Base-by-base conservation (phyloP, 768 basidiomycete species). In the Termitomyces sp. region DNA sequence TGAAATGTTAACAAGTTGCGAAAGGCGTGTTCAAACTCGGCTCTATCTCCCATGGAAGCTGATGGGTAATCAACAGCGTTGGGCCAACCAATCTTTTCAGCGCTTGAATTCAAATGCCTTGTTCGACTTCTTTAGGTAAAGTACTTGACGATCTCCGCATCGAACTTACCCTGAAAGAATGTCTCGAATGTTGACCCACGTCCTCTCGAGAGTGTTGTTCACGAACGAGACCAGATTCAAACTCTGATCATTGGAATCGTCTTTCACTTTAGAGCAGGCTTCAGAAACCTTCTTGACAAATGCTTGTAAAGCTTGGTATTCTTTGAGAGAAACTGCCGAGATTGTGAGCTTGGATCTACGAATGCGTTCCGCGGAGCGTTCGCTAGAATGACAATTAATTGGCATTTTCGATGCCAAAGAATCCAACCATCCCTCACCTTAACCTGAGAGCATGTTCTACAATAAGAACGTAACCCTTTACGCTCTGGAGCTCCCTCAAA, bases 1-100 rank as follows among this genome's bases (percentile, higher is more conserved):
- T 98, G 94, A 13, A 98, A 75, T 54, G 72, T 77, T 22, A 95
- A 75, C 24, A 97, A 69, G 65, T 92, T 84, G n/a, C 76, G 68
- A 69, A 96, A 97, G 0, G 90, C 83, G 16, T 70, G 70, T 67
- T 95, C 91, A 66, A 99, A 97, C 2, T 73, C 72, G 48, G 74
- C 74, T 53, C 87, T 78, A 50, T 85, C 77, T 26, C 82, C 78
- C 13, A 72, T 62, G 5, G 78, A 65, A 7, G 79, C 76, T 0
- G 79, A 60, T 22, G 74, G 67, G 65, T 90, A 93, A 62, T 92
- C 80, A 0, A 94, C 80, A 18, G 81, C 75, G 62, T 79, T 77
- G 2, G 96, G 96, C 96, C 96, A 98, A n/a, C 84, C 80, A 26
- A 98, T 70, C 47, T 76, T 78, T 69, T 95, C 94, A 1, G 90